Percentiles rank a stretch among this genome's conserved stretches.
phyloP scores from a whole-genome alignment of 306 rosid species.

The Morella rubra region DNA sequence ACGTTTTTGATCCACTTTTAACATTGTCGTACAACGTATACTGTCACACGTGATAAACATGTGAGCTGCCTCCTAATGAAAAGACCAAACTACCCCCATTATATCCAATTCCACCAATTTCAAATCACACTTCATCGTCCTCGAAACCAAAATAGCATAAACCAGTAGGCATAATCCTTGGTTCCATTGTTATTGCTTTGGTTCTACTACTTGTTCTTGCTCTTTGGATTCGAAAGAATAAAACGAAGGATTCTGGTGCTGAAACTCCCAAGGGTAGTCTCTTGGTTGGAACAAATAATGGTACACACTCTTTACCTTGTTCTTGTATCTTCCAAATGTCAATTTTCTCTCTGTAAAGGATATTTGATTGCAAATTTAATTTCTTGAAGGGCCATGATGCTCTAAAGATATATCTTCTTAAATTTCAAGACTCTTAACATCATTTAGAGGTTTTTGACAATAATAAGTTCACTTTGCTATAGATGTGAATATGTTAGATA shows the following conservation, averaged over 20 bases:
- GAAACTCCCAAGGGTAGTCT: conserved; percentile 57
- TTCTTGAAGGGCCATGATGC: conserved; percentile 1
- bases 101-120: too few relatives aligned
- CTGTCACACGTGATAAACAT: too few relatives aligned
- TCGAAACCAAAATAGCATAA: too few relatives aligned
- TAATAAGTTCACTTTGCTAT: background rate
- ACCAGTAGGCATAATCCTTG: conserved; percentile 59
- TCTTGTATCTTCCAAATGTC: conserved; percentile 3
- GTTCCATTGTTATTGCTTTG: conserved; percentile 50
- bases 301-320: conserved; percentile 32
- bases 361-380: conserved; percentile 12
- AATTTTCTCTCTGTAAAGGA: conserved; percentile 13
- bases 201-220: conserved; percentile 47
- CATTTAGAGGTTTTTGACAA: background rate
- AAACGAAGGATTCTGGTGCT: conserved; percentile 44
- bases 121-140: too few relatives aligned
- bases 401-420: conserved; percentile 7
- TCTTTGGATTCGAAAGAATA: conserved; percentile 38
- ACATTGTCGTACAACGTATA: too few relatives aligned
- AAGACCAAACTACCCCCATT: too few relatives aligned
- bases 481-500: background rate
- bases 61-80: too few relatives aligned
- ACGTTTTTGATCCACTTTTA: too few relatives aligned
- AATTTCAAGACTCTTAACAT: too few relatives aligned
- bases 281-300: too few relatives aligned